A percentile compares a stretch with the other conserved stretches of the same genome.
These are phyloP conservation scores for Arctium lappa DNA, from an alignment of 129 eudicot genomes.

Conservation along the genomic window DNA sequence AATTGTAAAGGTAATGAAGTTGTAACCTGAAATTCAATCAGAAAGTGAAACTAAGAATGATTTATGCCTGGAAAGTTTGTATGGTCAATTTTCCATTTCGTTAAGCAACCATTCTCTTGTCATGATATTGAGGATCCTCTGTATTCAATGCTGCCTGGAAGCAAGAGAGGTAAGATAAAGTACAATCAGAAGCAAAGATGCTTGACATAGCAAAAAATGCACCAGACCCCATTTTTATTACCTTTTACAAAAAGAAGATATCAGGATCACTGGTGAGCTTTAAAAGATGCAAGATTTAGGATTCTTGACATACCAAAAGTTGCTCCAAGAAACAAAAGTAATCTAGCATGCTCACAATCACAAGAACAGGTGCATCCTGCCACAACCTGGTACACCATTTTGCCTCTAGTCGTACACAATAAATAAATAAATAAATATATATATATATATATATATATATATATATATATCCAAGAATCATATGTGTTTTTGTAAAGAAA, in stretches of 20 bases:
- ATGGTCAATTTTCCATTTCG: conserved; percentile 82
- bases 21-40: conserved; percentile 1
- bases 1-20: not conserved
- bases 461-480: not conserved
- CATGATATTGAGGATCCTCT: conserved; percentile 98
- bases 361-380: conserved; percentile 84
- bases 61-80: conserved; percentile 64
- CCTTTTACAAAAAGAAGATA: too few relatives aligned
- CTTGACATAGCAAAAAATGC: too few relatives aligned
- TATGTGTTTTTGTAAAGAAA: not conserved
- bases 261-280: not conserved
- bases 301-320: conserved; percentile 66
- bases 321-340: conserved; percentile 97
- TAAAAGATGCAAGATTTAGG: not conserved
- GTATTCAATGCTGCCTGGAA: conserved; percentile 85
- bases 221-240: too few relatives aligned
- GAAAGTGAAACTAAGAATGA: conserved; percentile 11
- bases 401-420: not conserved
- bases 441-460: not conserved
- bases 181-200: too few relatives aligned
- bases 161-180: conserved; percentile 1
- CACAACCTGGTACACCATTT: conserved; percentile 2
- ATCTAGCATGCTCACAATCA: conserved; percentile 93
- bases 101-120: conserved; percentile 93
- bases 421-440: too few relatives aligned